Evolutionary conservation across 306 rosid species (phyloP), one percentile per base, ranked within the genome.

Genomic region (Dryas octopetala): DNA sequence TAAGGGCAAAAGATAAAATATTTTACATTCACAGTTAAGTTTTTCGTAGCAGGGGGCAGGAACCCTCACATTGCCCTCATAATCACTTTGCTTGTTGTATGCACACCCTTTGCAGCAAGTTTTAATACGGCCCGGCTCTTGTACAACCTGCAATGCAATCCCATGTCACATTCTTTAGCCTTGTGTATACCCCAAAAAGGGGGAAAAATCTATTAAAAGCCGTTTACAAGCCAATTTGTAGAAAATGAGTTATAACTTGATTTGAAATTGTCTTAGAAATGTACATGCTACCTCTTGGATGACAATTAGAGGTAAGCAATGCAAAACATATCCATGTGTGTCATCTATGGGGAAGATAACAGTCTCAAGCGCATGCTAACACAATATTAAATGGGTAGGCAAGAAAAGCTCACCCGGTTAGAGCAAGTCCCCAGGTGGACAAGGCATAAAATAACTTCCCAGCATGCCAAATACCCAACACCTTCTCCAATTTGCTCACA

Each of bases 391-490:
- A 41, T 58, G 65, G 59, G 12, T 5, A 8, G 55, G 15, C 19
- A 41, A 53, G 59, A 23, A 74, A 76, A 74, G 46, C 82, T 79
- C 79, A 95, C 97, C 97, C 97, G 0, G 89, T 83, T 76, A 95
- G 86, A 78, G 99, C 91, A 83, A 95, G 97, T 77, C 99, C 99
- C 99, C 99, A 95, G 46, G 97, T 90, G 83, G 97, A 84, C 40
- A 95, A 79, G 50, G 96, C 51, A 83, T 92, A 95, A 68, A 95
- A 90, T 83, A 92, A 53, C 78, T 70, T 87, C 59, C 99, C 97
- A 38, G 99, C 97, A 78, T 86, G 79, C 97, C 99, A 92, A 70
- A 95, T 86, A 74, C 80, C 85, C 28, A 92, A 58, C 66, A 86
- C 51, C 82, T 77, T 89, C 79, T 83, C 96, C 81, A 92, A 69